Base-by-base conservation (phyloP, 495 filamentous ascomycete species). In the Penicillium lividum region DNA sequence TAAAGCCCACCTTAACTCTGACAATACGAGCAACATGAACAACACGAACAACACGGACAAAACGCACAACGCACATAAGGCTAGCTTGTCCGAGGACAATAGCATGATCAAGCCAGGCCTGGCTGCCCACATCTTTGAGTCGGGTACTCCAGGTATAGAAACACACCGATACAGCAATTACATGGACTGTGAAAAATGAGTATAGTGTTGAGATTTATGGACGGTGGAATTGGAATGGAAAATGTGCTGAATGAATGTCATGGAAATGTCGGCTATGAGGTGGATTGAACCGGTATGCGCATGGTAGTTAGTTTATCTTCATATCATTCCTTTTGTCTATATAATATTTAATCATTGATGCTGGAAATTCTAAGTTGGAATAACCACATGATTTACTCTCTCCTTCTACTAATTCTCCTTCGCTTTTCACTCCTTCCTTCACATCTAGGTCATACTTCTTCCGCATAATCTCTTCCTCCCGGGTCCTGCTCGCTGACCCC, bases 121-220 rank as follows among this genome's bases (percentile, higher is more conserved):
- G 27, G 38, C 30, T 29, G 53, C 54, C 5, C 61, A 56, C 29
- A 42, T 58, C 4, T 31, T 29, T 5, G 56, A 64, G 10, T 46
- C 61, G 18, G 51, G 51, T 15, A 53, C 51, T 9, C 40, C 46
- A 25, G 62, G 48, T 6, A 53, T 64, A 9, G 61, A 67, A 27
- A 30, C 61, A 15, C 61, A 60, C 16, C 45, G 53, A 4, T 67
- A 64, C 25, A 67, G 59, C 25, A 51, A 22, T 9, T 55, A 55
- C 27, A 34, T 34, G n/a, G 42, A 55, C 3, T 42, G 40, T 33
- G 53, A 53, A 16, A 52, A 49, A 49, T 40, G 11, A 40, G 3
- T 40, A 0, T 40, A n/a, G 33, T 3, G 1, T 36, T 36, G 38
- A 40, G 15, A 0, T 16, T 16, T 40, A 15, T 15, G 10, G 15